phyloP scores from a whole-genome alignment of 1,139 yeast species.

The Saccharomyces uvarum region DNA sequence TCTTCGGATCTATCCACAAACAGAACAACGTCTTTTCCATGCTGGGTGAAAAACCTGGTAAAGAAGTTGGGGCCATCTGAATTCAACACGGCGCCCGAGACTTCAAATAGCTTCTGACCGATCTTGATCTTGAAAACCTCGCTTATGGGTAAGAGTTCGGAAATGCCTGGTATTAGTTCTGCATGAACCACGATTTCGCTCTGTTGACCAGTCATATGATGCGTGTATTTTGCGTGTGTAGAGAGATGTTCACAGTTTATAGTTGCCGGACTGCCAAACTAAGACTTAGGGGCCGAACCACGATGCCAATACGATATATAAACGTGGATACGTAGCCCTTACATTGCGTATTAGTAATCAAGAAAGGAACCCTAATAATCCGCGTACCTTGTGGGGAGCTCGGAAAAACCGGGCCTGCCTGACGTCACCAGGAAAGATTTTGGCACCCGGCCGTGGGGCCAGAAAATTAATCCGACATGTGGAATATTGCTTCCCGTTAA shows the following conservation, averaged over 20 bases:
- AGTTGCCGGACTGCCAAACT: not conserved
- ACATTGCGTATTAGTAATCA: not conserved
- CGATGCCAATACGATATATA: not conserved
- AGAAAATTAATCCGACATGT: not conserved
- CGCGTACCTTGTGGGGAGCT: not conserved
- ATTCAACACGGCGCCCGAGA: conserved; percentile 74
- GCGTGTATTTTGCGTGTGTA: not conserved
- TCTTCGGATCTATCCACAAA: conserved; percentile 65
- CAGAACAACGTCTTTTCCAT: conserved; percentile 29
- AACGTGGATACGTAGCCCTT: not conserved
- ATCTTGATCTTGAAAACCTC: conserved; percentile 63
- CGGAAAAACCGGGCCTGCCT: not conserved
- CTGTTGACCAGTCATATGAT: not conserved
- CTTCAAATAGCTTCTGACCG: conserved; percentile 49
- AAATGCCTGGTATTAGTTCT: conserved; percentile 34
- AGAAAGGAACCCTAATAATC: not conserved
- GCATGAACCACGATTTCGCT: not conserved
- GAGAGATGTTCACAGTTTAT: not conserved
- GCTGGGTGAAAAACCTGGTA: conserved; percentile 35
- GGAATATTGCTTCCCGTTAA: not conserved
- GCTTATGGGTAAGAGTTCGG: conserved; percentile 51
- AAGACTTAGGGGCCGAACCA: not conserved
- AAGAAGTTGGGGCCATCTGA: conserved; percentile 57
- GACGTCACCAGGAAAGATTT: not conserved
- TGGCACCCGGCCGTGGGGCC: not conserved